A percentile compares a stretch with the other conserved stretches of the same genome.
phyloP scores from a whole-genome alignment of 2,329 filamentous ascomycete species.

The Huntiella bhutanensis region DNA sequence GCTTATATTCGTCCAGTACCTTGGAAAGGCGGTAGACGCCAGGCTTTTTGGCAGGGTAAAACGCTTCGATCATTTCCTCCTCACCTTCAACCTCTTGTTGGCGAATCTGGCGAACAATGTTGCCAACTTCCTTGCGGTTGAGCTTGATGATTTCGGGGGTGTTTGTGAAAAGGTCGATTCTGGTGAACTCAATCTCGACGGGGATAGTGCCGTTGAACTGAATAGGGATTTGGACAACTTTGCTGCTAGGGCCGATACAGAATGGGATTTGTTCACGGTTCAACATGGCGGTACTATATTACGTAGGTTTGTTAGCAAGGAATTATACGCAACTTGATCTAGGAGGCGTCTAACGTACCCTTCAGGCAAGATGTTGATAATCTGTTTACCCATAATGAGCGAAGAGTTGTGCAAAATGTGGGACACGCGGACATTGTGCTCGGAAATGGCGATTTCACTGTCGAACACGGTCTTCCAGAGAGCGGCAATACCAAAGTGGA shows the following conservation, averaged over 20 bases:
- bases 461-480: conserved; percentile 73
- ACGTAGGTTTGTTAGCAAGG: not conserved
- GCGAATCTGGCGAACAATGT: conserved; percentile 49
- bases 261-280: conserved; percentile 69
- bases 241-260: conserved; percentile 51
- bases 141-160: conserved; percentile 65
- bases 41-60: conserved; percentile 62
- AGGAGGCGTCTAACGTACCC: conserved; percentile 32
- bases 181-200: conserved; percentile 70
- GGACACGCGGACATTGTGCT: conserved; percentile 73
- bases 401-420: conserved; percentile 81
- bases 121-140: conserved; percentile 51
- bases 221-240: conserved; percentile 54
- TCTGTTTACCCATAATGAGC: conserved; percentile 86
- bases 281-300: conserved; percentile 53
- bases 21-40: conserved; percentile 72
- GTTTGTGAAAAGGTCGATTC: conserved; percentile 66
- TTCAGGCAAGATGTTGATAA: conserved; percentile 93
- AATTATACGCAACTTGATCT: not conserved
- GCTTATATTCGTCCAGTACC: conserved; percentile 81
- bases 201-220: conserved; percentile 88
- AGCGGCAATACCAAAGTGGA: conserved; percentile 53
- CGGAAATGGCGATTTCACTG: conserved; percentile 82
- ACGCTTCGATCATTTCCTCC: conserved; percentile 44
- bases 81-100: conserved; percentile 45